phyloP scores from a whole-genome alignment of 1,284 basidiomycete genomes.

The Phellinidium pouzarii region DNA sequence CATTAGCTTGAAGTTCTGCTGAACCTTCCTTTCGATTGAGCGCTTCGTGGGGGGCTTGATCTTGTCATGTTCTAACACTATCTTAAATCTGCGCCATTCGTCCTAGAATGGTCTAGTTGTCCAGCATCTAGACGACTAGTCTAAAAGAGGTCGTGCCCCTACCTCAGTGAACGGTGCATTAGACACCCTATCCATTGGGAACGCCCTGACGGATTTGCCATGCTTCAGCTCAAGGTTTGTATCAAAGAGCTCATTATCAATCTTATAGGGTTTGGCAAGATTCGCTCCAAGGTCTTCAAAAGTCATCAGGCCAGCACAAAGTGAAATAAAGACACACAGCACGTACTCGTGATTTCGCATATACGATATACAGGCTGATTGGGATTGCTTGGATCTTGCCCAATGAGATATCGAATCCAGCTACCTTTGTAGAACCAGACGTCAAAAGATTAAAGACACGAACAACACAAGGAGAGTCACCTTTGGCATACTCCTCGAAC shows the following conservation, averaged over 20 bases:
- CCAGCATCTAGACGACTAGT: slow-evolving; percentile 2
- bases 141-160: slow-evolving; percentile 25
- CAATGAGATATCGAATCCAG: slow-evolving; percentile 76
- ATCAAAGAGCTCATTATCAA: slow-evolving; percentile 61
- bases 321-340: slow-evolving; percentile 14
- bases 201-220: slow-evolving; percentile 52
- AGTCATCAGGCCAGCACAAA: slow-evolving; percentile 14
- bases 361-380: slow-evolving; percentile 71
- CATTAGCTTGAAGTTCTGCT: slow-evolving; percentile 51
- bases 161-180: slow-evolving; percentile 60
- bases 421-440: slow-evolving; percentile 42
- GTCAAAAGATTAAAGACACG: slow-evolving; percentile 26
- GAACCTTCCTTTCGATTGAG: slow-evolving; percentile 56
- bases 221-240: slow-evolving; percentile 65
- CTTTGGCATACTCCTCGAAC: slow-evolving; percentile 73
- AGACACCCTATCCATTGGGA: slow-evolving; percentile 77
- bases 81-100: slow-evolving; percentile 64
- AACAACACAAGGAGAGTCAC: slow-evolving; percentile 35
- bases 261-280: slow-evolving; percentile 61
- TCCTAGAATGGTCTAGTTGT: slow-evolving; percentile 39
- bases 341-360: slow-evolving; percentile 71
- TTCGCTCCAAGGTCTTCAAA: slow-evolving; percentile 43
- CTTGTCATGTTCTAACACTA: slow-evolving; percentile 45
- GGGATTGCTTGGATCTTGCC: slow-evolving; percentile 42
- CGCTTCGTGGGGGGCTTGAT: slow-evolving; percentile 61